These are phyloP conservation scores for Suillus weaverae DNA, from an alignment of 768 basidiomycete genomes.

Conservation along the genomic window DNA sequence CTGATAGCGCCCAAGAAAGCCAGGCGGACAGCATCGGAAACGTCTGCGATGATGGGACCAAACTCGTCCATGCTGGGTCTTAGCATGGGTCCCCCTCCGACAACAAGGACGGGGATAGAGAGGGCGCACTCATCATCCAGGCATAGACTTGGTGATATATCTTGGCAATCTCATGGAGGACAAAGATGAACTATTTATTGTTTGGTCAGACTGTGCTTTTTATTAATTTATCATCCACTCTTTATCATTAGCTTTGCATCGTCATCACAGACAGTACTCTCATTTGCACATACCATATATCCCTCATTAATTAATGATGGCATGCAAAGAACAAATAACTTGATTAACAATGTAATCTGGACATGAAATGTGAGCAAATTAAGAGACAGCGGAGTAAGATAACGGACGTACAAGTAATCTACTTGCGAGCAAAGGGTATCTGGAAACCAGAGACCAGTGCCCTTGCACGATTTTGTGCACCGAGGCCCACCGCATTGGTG, in stretches of 20 bases:
- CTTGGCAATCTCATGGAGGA: slow-evolving; percentile 45
- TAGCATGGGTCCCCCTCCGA: slow-evolving; percentile 9
- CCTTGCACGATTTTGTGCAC: slow-evolving; percentile 87
- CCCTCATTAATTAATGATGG: slow-evolving; percentile 31
- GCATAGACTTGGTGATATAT: slow-evolving; percentile 61
- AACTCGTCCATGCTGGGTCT: slow-evolving; percentile 21
- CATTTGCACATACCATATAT: slow-evolving; percentile 31
- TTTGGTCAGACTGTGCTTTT: slow-evolving; percentile 1
- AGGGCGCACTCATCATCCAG: slow-evolving; percentile 42
- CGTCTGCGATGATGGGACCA: slow-evolving; percentile 38
- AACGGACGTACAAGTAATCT: slow-evolving; percentile 12
- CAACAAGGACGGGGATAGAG: slow-evolving; percentile 35
- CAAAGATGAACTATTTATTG: slow-evolving; percentile 25
- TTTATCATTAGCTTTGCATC: slow-evolving; percentile 18
- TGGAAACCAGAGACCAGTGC: slow-evolving; percentile 89
- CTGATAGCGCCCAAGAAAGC: slow-evolving; percentile 62
- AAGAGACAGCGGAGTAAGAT: background rate
- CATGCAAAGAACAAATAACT: slow-evolving; percentile 15
- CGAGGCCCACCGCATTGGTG: slow-evolving; percentile 84
- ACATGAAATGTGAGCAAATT: background rate
- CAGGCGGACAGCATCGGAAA: slow-evolving; percentile 72
- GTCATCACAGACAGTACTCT: slow-evolving; percentile 28
- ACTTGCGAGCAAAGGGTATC: slow-evolving; percentile 73
- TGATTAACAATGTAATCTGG: background rate
- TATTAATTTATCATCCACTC: slow-evolving; percentile 21